Evolutionary conservation across 2,329 filamentous ascomycete genomes (phyloP).

Genomic region (Cladosporium oxysporum): DNA sequence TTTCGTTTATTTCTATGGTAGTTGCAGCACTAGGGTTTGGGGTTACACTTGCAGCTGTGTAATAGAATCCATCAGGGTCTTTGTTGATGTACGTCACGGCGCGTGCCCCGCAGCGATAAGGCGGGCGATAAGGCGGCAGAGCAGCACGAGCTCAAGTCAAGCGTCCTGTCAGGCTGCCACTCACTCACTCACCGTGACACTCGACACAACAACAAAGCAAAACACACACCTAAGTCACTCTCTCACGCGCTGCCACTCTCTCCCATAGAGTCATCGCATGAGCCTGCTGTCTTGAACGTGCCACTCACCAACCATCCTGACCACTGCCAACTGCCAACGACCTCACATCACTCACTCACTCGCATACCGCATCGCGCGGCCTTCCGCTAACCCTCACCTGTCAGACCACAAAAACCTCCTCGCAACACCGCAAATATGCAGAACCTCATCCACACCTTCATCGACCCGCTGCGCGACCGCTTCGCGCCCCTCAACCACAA

Average conservation of each 20-base stretch:
- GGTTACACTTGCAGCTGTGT: not conserved
- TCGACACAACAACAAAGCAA: not conserved
- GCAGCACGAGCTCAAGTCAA: constrained; percentile 4
- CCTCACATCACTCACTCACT: not conserved
- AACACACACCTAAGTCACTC: not conserved
- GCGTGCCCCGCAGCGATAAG: constrained; percentile 1
- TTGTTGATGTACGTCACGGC: constrained; percentile 1
- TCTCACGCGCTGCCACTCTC: not conserved
- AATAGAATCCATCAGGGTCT: not conserved
- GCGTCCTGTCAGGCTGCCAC: constrained; percentile 1
- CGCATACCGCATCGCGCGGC: not conserved
- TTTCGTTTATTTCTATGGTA: not conserved
- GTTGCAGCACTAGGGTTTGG: not conserved
- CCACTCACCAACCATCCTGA: not conserved
- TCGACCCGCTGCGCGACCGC: constrained; percentile 88
- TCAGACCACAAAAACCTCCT: not conserved
- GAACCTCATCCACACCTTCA: constrained; percentile 79
- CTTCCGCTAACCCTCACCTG: not conserved
- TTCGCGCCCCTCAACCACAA: constrained; percentile 87
- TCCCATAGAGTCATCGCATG: not conserved
- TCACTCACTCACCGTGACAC: not conserved
- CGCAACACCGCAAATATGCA: constrained; percentile 61
- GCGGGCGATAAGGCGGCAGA: constrained; percentile 1
- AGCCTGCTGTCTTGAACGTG: not conserved
- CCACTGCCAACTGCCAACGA: constrained; percentile 2